Percentiles rank a stretch among this genome's conserved stretches.
Conservation (phyloP, 192 early-diverging fungal species). For the Backusella psychrophila region DNA sequence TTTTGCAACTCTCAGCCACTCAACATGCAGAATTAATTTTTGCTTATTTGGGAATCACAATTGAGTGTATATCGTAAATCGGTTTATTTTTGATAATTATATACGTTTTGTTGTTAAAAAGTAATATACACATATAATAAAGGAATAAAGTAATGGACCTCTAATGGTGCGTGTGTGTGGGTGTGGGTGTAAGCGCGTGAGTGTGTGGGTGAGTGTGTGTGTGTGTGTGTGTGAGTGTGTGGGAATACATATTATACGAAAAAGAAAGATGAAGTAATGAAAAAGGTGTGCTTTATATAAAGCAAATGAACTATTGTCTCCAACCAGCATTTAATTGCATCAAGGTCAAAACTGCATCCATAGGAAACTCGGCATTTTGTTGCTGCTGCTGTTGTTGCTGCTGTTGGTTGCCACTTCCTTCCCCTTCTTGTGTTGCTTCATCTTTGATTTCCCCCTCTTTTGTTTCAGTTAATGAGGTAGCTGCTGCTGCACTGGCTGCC, state of each 20-base stretch:
- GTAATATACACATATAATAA: background rate
- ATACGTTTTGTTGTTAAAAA: background rate
- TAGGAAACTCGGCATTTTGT: constrained; percentile 38
- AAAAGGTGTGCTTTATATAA: background rate
- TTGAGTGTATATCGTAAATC: background rate
- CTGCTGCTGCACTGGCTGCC: constrained; percentile 7
- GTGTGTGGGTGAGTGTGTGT: background rate
- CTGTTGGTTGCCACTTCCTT: background rate
- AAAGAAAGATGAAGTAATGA: background rate
- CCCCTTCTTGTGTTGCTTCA: background rate
- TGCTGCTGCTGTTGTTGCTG: constrained; percentile 13
- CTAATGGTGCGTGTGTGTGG: background rate
- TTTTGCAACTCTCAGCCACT: background rate
- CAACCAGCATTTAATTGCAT: constrained; percentile 48
- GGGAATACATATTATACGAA: constrained; percentile 1
- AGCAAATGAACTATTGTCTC: constrained; percentile 17
- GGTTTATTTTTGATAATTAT: background rate
- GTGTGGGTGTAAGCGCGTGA: background rate
- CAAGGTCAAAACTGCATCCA: constrained; percentile 46
- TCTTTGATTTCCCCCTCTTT: background rate
- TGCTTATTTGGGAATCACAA: background rate
- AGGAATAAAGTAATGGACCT: background rate
- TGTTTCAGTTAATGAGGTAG: background rate
- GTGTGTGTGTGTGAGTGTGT: background rate
- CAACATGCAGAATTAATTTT: background rate